Conservation (phyloP, 139 green algal genomes). For the Astrephomene gubernaculifera region DNA sequence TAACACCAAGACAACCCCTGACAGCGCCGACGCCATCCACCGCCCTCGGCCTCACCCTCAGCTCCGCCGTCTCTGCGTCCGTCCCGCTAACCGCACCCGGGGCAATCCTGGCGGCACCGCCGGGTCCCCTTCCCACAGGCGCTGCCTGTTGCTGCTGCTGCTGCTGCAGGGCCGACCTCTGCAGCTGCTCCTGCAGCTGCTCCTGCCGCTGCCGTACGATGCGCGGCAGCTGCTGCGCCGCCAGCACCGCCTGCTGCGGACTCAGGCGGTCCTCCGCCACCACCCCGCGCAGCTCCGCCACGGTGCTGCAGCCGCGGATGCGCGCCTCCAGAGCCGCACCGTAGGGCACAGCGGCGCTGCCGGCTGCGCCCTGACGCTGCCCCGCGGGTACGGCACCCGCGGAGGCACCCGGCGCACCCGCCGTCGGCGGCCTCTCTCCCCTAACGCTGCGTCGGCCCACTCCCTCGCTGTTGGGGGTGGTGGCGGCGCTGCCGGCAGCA, state of each 20-base stretch:
- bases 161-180: neutral
- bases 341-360: too few species aligned
- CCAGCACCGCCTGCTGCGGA: neutral
- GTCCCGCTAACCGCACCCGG: too few species aligned
- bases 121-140: neutral
- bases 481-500: too few species aligned
- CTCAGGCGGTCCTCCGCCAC: neutral
- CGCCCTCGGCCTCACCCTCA: neutral
- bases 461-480: too few species aligned
- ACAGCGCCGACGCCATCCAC: neutral
- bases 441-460: too few species aligned
- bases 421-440: too few species aligned
- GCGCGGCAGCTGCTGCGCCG: constrained; percentile 29
- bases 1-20: too few species aligned
- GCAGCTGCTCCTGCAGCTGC: neutral
- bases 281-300: neutral
- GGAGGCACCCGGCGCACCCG: too few species aligned
- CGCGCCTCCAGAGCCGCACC: neutral
- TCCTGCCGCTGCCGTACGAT: neutral
- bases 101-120: neutral
- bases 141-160: neutral
- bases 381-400: too few species aligned
- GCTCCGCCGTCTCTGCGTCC: neutral
- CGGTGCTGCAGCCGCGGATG: neutral
- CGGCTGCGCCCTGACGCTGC: too few species aligned